These are phyloP conservation scores for Baorangia bicolor DNA, from an alignment of 768 basidiomycete genomes.

Conservation along the genomic window DNA sequence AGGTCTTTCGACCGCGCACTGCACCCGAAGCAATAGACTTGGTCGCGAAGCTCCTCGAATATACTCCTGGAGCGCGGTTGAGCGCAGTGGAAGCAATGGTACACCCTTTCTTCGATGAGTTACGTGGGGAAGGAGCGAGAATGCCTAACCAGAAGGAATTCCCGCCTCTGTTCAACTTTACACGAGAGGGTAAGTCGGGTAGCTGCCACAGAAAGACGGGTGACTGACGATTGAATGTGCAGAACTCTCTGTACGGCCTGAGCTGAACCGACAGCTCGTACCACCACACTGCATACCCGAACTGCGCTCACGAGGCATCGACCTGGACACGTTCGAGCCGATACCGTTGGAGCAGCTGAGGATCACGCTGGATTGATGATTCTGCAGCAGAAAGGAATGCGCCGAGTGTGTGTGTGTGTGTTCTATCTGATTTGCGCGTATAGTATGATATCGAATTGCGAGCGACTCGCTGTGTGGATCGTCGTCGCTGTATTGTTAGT, in stretches of 20 bases:
- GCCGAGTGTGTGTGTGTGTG: slow-evolving; percentile 13
- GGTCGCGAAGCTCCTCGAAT: slow-evolving; percentile 92
- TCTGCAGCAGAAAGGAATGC: slow-evolving; percentile 26
- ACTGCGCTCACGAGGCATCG: slow-evolving; percentile 82
- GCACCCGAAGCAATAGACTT: slow-evolving; percentile 95
- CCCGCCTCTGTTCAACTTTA: slow-evolving; percentile 92
- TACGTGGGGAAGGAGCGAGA: slow-evolving; percentile 83
- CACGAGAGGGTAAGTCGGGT: slow-evolving; percentile 78
- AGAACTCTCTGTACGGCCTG: slow-evolving; percentile 97
- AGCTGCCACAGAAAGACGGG: not conserved
- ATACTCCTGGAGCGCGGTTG: slow-evolving; percentile 92
- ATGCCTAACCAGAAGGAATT: slow-evolving; percentile 98
- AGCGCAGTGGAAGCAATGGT: slow-evolving; percentile 91
- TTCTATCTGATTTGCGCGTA: slow-evolving; percentile 35
- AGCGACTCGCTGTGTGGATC: slow-evolving; percentile 22
- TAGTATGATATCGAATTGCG: slow-evolving; percentile 37
- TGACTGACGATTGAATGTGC: slow-evolving; percentile 17
- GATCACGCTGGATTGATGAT: slow-evolving; percentile 85
- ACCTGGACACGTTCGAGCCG: slow-evolving; percentile 89
- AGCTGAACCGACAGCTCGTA: slow-evolving; percentile 88
- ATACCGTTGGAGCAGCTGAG: slow-evolving; percentile 96
- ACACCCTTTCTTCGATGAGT: slow-evolving; percentile 96
- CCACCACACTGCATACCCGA: slow-evolving; percentile 88
- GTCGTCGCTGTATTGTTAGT: slow-evolving; percentile 32
- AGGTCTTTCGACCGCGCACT: slow-evolving; percentile 98